Base-by-base conservation (phyloP, 805 yeast species). In the Lachancea dasiensis region DNA sequence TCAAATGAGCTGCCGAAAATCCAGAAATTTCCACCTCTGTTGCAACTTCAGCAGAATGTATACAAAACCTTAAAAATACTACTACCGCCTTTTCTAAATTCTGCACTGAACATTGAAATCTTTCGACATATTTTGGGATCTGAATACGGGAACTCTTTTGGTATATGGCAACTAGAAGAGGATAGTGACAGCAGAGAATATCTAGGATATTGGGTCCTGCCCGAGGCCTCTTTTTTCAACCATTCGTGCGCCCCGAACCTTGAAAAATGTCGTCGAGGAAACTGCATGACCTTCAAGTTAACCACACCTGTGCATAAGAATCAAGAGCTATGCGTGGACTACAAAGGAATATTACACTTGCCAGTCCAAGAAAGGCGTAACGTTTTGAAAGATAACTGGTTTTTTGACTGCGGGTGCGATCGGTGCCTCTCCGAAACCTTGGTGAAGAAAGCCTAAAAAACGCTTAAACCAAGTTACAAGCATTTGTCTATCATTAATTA, bases 131-230 rank as follows among this genome's bases (percentile, higher is more conserved):
- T 75, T 2, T 60, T 75, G 34, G 86, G 85, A 2, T 61, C 70
- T 27, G 81, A 79, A 46, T 70, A 77, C 34, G 79, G 81, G 11
- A 79, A 79, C 50, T 79, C 85, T 1, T 79, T 79, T 56, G 86
- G 86, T 1, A 75, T 78, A 16, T 77, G 85, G 82, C 75, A 79
- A 34, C 56, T 60, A 2, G 57, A 47, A 5, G 59, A 53, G 3
- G 63, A 63, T 2, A 48, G 57, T 8, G 81, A 74, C 42, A 69
- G 68, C 26, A 54, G 57, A 38, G 81, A 75, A 41, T 77, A 71
- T 46, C 64, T 77, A 35, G 86, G 86, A 0, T 75, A 75, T 45
- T 69, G 73, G 26, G 67, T 79, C 3, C 74, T 67, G 41, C 82
- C 85, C 1, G 68, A 71, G 20, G 84, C 80, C 0, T 79, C 86